phyloP scores from a whole-genome alignment of 345 rosid species.

The Camelina laxa region DNA sequence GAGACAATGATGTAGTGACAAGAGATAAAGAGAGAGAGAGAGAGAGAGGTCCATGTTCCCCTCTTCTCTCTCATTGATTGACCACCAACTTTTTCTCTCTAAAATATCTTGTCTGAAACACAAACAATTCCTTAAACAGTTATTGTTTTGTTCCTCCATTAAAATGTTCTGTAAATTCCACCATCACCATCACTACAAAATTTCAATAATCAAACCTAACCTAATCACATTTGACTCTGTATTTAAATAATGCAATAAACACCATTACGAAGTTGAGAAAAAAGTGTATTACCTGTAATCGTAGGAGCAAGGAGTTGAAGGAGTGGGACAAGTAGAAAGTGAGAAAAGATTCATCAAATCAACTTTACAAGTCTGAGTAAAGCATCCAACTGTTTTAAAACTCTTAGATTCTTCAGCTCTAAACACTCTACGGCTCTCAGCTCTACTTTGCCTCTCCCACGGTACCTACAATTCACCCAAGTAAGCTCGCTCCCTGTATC shows the following conservation, averaged over 20 bases:
- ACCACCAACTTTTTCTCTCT: conserved; percentile 29
- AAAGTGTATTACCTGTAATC: conserved; percentile 56
- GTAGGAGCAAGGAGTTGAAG: conserved; percentile 59
- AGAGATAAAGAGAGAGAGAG: background rate
- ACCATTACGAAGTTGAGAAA: background rate
- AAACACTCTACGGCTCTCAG: conserved; percentile 45
- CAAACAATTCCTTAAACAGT: conserved; percentile 20
- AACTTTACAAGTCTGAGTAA: conserved; percentile 55
- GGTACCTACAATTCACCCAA: conserved; percentile 58
- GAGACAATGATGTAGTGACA: conserved; percentile 38
- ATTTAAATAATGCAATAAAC: conserved; percentile 7
- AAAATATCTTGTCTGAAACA: conserved; percentile 18
- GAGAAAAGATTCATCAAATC: conserved; percentile 61
- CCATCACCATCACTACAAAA: conserved; percentile 3
- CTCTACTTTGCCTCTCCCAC: conserved; percentile 6
- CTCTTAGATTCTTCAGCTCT: conserved; percentile 51
- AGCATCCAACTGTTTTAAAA: conserved; percentile 56
- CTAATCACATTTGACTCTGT: conserved; percentile 15
- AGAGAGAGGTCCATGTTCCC: background rate
- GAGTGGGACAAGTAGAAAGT: conserved; percentile 55
- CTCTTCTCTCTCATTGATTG: conserved; percentile 28
- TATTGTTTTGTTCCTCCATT: background rate
- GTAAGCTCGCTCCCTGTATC: conserved; percentile 67
- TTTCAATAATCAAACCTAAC: conserved; percentile 21
- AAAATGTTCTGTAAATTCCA: conserved; percentile 19